Percentiles rank a stretch among this genome's conserved stretches.
Evolutionary conservation across 257 asterid species (phyloP).

Genomic region (Scutellaria galericulata): DNA sequence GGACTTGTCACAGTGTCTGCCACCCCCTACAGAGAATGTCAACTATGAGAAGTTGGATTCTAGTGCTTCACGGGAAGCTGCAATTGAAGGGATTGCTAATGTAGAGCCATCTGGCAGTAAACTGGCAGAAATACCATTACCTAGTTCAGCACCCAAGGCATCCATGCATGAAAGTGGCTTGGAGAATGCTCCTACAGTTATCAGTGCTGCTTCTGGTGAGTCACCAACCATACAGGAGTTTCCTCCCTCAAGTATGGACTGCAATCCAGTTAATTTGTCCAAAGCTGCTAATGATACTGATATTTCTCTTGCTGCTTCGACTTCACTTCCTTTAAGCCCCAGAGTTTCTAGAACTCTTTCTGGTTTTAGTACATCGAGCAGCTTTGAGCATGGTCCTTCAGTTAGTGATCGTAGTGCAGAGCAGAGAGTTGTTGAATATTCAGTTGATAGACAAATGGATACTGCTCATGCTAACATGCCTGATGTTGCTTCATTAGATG

Average conservation of each 20-base stretch:
- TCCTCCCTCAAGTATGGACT: slow-evolving; percentile 52
- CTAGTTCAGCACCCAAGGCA: slow-evolving; percentile 64
- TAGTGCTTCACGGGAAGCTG: slow-evolving; percentile 51
- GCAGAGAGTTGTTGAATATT: slow-evolving; percentile 60
- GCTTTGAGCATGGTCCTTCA: slow-evolving; percentile 58
- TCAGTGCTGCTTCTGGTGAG: slow-evolving; percentile 51
- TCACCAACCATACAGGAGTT: slow-evolving; percentile 52
- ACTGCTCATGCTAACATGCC: slow-evolving; percentile 51
- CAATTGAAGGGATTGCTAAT: slow-evolving; percentile 53
- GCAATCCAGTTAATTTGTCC: slow-evolving; percentile 51
- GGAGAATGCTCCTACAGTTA: slow-evolving; percentile 50
- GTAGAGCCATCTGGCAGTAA: slow-evolving; percentile 58
- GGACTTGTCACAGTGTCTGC: slow-evolving; percentile 90
- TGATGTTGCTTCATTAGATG: slow-evolving; percentile 66
- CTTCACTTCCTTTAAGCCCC: slow-evolving; percentile 78
- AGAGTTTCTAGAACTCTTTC: slow-evolving; percentile 69
- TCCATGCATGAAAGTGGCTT: slow-evolving; percentile 53
- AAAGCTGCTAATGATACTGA: slow-evolving; percentile 47
- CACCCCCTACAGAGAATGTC: slow-evolving; percentile 69
- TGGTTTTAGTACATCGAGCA: slow-evolving; percentile 64
- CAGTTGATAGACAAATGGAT: slow-evolving; percentile 79
- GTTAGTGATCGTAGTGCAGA: slow-evolving; percentile 54
- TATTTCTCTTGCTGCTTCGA: slow-evolving; percentile 59
- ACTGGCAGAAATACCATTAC: slow-evolving; percentile 50
- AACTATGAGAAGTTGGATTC: slow-evolving; percentile 69